phyloP scores from a whole-genome alignment of 1,284 basidiomycete genomes.

The Heliocybe sulcata region DNA sequence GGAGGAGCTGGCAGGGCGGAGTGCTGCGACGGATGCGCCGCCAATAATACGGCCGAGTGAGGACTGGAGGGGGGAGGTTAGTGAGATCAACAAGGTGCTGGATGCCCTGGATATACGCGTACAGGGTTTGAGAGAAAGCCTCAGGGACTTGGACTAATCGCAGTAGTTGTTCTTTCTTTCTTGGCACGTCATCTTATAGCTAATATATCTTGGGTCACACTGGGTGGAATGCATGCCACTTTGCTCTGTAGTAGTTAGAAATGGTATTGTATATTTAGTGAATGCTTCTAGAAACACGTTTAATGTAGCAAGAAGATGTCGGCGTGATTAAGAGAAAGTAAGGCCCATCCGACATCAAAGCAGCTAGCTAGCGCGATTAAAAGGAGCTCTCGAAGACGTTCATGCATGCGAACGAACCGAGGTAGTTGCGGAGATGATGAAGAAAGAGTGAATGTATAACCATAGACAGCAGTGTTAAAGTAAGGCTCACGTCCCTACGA shows the following conservation, averaged over 20 bases:
- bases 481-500: neutral
- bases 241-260: neutral
- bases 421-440: neutral
- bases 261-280: neutral
- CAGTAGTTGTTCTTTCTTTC: neutral
- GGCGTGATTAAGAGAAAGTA: neutral
- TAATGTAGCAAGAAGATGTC: neutral
- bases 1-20: slow-evolving; percentile 55
- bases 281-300: neutral
- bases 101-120: slow-evolving; percentile 52
- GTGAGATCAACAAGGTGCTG: slow-evolving; percentile 40
- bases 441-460: neutral
- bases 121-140: slow-evolving; percentile 30
- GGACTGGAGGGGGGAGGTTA: slow-evolving; percentile 42
- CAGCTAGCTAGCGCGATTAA: too few species aligned
- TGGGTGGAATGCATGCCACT: neutral
- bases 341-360: neutral
- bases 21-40: slow-evolving; percentile 11
- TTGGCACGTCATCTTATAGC: neutral
- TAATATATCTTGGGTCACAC: neutral
- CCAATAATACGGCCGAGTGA: slow-evolving; percentile 14
- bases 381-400: neutral
- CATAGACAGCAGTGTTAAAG: neutral
- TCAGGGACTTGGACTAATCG: slow-evolving; percentile 17
- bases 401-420: neutral